Conservation (phyloP, 1,139 yeast species). For the Candida neerlandica region DNA sequence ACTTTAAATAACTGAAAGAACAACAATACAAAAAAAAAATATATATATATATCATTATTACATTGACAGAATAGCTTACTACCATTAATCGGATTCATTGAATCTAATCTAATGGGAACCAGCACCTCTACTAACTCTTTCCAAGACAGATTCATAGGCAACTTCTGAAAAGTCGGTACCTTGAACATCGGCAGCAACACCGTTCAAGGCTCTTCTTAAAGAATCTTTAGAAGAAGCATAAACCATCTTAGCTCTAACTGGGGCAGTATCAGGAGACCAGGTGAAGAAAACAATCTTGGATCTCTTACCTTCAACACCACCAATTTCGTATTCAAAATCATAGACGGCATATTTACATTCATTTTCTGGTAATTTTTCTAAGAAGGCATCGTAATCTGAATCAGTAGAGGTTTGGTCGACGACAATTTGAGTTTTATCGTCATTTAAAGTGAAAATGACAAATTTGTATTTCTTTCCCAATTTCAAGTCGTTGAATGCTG, state of each 20-base stretch:
- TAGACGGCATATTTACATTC: slow-evolving; percentile 96
- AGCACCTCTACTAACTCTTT: slow-evolving; percentile 65
- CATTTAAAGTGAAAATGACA: slow-evolving; percentile 78
- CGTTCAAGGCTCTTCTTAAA: slow-evolving; percentile 94
- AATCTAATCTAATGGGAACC: slow-evolving; percentile 15
- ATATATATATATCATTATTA: background rate
- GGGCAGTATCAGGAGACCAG: slow-evolving; percentile 98
- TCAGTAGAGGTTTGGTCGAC: slow-evolving; percentile 83
- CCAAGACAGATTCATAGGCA: slow-evolving; percentile 89
- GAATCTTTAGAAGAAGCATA: slow-evolving; percentile 98
- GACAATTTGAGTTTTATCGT: slow-evolving; percentile 83
- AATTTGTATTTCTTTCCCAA: slow-evolving; percentile 89
- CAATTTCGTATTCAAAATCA: slow-evolving; percentile 92
- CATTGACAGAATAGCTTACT: background rate
- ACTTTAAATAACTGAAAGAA: background rate
- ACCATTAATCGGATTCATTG: background rate
- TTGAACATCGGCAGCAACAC: slow-evolving; percentile 91
- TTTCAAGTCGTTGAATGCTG: slow-evolving; percentile 93
- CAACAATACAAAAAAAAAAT: background rate
- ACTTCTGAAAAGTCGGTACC: slow-evolving; percentile 98
- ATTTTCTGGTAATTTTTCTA: slow-evolving; percentile 88
- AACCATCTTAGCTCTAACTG: slow-evolving; percentile 93
- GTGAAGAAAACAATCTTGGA: slow-evolving; percentile 90
- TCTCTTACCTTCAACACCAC: slow-evolving; percentile 93
- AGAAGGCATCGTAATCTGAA: slow-evolving; percentile 75